These are phyloP conservation scores for Colletotrichum simmondsii DNA, from an alignment of 2,329 filamentous ascomycete genomes.

Conservation along the genomic window DNA sequence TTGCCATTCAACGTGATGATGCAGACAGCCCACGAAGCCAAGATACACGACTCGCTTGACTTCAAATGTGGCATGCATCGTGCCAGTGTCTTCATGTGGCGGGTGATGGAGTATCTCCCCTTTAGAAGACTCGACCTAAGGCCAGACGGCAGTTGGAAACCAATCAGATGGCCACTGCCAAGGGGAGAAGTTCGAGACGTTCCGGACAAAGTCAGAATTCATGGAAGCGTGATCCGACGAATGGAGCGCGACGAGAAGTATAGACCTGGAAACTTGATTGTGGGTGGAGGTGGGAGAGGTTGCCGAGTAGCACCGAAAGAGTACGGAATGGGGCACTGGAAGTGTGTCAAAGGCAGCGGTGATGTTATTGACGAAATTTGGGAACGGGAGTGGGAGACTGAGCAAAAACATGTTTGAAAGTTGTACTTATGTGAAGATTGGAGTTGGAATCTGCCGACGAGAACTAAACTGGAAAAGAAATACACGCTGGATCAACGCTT, in stretches of 20 bases:
- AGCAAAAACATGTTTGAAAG: background rate
- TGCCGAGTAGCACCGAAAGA: conserved; percentile 68
- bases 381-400: conserved; percentile 51
- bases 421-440: no score
- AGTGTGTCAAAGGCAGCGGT: conserved; percentile 70
- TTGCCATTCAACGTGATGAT: conserved; percentile 67
- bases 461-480: no score
- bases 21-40: conserved; percentile 63
- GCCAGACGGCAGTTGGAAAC: conserved; percentile 78
- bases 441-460: no score
- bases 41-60: conserved; percentile 77
- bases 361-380: conserved; percentile 78
- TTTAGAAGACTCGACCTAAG: conserved; percentile 85
- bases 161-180: conserved; percentile 83
- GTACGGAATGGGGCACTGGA: conserved; percentile 79
- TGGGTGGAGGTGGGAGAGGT: conserved; percentile 82
- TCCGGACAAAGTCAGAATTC: conserved; percentile 75
- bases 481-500: no score
- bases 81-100: conserved; percentile 74
- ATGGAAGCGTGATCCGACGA: conserved; percentile 78
- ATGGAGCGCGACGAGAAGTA: conserved; percentile 74
- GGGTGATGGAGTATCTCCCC: conserved; percentile 83
- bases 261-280: conserved; percentile 81
- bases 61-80: conserved; percentile 69
- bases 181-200: conserved; percentile 83